Evolutionary conservation across 2,329 filamentous ascomycete species (phyloP), one percentile per base, ranked within the genome.

Genomic region (Aspergillus sclerotialis): DNA sequence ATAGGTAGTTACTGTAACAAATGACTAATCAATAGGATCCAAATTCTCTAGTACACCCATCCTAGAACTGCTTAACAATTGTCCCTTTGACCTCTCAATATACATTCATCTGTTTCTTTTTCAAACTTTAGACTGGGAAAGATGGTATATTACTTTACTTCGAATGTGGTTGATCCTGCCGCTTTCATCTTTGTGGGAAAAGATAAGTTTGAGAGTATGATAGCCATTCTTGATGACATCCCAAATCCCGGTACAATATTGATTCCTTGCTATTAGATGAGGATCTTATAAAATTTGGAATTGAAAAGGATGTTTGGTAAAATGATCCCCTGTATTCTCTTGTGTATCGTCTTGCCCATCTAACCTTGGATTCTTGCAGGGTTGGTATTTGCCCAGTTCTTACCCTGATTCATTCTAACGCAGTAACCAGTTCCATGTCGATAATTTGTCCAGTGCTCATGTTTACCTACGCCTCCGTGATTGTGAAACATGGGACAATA

Each of bases 141-240:
- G 19, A 50, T 98, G 92, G 92, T 98, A 30, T 94, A 84, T 68
- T 96, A 96, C 64, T 96, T 92, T 62, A 92, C 80, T 1, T 96
- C 90, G 16, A 90, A 77, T 42, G 78, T 80, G 27, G 86, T 94
- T 25, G 73, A 80, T 9, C 90, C 92, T 2, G 60, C 87, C 19
- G 90, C 87, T 27, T 89, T 82, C 58, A 80, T 98, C 55, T 98
- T 98, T 60, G 87, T 95, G 39, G 92, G 92, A 63, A 98, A 96
- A 65, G 92, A 98, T 72, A 98, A 98, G 68, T 89, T 92, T 51
- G 92, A 98, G 71, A 98, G 92, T 95, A 72, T 56, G 81, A 48
- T 32, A 28, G 23, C 31, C 23, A 45, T 19, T 35, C 25, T 36
- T 23, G n/a, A n/a, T n/a, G n/a, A n/a, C n/a, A n/a, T n/a, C n/a